phyloP scores from a whole-genome alignment of 371 early-diverging fungal genomes.

The Cokeromyces recurvatus region DNA sequence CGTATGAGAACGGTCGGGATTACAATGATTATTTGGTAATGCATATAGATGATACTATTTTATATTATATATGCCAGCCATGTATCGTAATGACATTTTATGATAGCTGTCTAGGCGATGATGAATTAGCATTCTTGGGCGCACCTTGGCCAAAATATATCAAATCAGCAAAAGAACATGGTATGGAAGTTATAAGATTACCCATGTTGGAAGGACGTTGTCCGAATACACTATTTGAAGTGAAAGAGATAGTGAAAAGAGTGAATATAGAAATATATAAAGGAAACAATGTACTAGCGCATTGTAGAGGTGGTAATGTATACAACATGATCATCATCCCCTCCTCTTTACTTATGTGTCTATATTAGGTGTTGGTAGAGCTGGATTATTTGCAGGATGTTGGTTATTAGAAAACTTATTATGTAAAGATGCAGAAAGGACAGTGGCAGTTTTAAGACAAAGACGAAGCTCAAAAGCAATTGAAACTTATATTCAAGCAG shows the following conservation, averaged over 20 bases:
- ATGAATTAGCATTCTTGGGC: constrained; percentile 65
- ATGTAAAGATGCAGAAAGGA: constrained; percentile 46
- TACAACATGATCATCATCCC: not conserved
- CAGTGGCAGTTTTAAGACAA: constrained; percentile 50
- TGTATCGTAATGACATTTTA: too few relatives aligned
- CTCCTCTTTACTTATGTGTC: too few relatives aligned
- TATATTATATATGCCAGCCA: too few relatives aligned
- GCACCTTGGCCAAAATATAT: constrained; percentile 65
- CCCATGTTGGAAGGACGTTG: constrained; percentile 77
- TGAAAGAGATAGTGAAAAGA: constrained; percentile 48
- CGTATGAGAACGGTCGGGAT: constrained; percentile 59
- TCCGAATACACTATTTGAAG: constrained; percentile 59
- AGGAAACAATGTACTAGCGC: constrained; percentile 64
- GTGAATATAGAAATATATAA: constrained; percentile 46
- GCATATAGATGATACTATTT: not conserved
- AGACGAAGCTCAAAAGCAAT: constrained; percentile 64
- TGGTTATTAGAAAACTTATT: constrained; percentile 58
- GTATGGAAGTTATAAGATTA: constrained; percentile 50
- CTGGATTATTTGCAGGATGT: constrained; percentile 75
- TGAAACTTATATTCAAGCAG: constrained; percentile 64
- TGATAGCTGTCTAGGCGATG: constrained; percentile 67
- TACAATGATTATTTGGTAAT: constrained; percentile 68
- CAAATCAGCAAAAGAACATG: constrained; percentile 50
- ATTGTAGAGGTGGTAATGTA: constrained; percentile 72
- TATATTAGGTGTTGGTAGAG: constrained; percentile 77